Evolutionary conservation across 2,329 filamentous ascomycete genomes (phyloP), one percentile per base, ranked within the genome.

Genomic region (Aspergillus tanneri): DNA sequence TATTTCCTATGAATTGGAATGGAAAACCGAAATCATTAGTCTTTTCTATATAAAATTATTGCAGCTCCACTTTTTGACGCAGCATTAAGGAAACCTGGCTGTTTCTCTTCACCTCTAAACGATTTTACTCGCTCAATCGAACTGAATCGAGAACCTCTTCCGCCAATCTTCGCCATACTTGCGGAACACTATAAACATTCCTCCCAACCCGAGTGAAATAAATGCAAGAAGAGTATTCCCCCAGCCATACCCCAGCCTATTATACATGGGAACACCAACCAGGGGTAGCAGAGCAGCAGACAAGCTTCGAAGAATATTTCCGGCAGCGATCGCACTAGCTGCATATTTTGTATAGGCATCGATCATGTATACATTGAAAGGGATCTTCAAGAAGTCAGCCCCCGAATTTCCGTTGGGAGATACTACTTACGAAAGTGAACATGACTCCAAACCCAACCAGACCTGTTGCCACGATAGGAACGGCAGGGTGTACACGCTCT

Each of bases 391-490:
- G 19, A 36, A 7, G 10, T 10, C 14, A n/a, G 3, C n/a, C n/a
- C n/a, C n/a, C n/a, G n/a, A n/a, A n/a, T n/a, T n/a, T n/a, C n/a
- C n/a, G n/a, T n/a, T n/a, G 16, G 27, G 21, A 30, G 18, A 14
- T 18, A 18, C 12, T 32, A 51, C 38, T 25, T 18, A 51, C 40
- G 30, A 47, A 47, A 8, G 44, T 47, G 27, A 47, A 47, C 44
- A 51, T 47, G 22, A 51, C 40, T 10, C 49, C 49, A 32, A 47
- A 47, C 9, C 49, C 49, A 23, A 47, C 36, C 9, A 51, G 10
- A 10, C 39, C 44, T 11, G 40, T 52, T 14, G 21, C 49, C 4
- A 52, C 36, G 14, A 47, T 47, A 25, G 49, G 44, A 11, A 48
- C 45, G 18, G 22, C 41, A n/a, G 14, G 11, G 24, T 48, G 16